Percentiles rank a stretch among this genome's conserved stretches.
phyloP scores from a whole-genome alignment of 306 rosid genomes.

The Fagus crenata region DNA sequence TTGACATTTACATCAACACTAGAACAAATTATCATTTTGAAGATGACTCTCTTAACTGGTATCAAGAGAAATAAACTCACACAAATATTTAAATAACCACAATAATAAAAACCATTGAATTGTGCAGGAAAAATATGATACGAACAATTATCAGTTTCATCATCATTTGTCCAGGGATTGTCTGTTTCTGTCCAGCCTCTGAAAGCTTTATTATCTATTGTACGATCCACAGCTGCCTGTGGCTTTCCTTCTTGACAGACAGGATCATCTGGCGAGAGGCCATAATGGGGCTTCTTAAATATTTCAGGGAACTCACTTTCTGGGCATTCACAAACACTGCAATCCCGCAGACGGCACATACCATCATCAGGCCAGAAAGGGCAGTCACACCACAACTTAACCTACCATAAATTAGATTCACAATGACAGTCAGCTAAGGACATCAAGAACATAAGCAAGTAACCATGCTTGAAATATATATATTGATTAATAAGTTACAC shows the following conservation, averaged over 20 bases:
- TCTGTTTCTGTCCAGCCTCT: constrained; percentile 86
- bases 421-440: background rate
- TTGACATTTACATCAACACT: constrained; percentile 6
- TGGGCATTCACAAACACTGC: constrained; percentile 98
- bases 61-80: constrained; percentile 16
- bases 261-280: constrained; percentile 67
- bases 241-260: constrained; percentile 98
- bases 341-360: constrained; percentile 94
- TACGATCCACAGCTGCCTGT: constrained; percentile 91
- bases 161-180: constrained; percentile 94
- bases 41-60: background rate
- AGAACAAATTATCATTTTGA: background rate
- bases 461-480: background rate
- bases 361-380: constrained; percentile 99
- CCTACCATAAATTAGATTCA: constrained; percentile 44
- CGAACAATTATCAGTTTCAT: constrained; percentile 88
- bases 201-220: constrained; percentile 76
- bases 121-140: constrained; percentile 10
- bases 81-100: background rate
- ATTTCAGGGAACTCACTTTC: constrained; percentile 82
- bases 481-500: too few species aligned
- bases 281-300: constrained; percentile 79
- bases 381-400: constrained; percentile 92
- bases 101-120: background rate
- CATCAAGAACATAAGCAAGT: background rate